phyloP scores from a whole-genome alignment of 257 asterid species.

The Solanum clarkiae region DNA sequence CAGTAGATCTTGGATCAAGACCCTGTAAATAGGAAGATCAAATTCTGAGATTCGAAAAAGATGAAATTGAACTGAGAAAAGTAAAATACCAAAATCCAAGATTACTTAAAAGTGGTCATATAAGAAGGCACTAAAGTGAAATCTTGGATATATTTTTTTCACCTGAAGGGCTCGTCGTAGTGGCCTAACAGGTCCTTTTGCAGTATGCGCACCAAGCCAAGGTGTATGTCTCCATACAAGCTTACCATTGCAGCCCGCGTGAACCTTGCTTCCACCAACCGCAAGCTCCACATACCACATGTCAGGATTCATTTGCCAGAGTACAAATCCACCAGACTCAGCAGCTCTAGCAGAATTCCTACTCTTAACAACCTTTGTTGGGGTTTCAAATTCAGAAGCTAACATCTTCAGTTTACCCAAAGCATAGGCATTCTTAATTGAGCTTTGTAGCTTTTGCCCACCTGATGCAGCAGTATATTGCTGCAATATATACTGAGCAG shows the following conservation, averaged over 20 bases:
- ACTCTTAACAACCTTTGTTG: conserved; percentile 73
- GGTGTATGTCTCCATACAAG: conserved; percentile 96
- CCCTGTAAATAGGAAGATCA: conserved; percentile 38
- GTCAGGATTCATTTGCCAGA: conserved; percentile 92
- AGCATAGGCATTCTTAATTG: conserved; percentile 70
- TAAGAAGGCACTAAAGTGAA: background rate
- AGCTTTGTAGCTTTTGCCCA: conserved; percentile 57
- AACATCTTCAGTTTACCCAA: conserved; percentile 90
- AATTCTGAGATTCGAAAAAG: background rate
- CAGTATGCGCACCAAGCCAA: conserved; percentile 94
- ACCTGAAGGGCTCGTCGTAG: conserved; percentile 95
- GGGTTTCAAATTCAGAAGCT: conserved; percentile 84
- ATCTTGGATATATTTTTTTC: background rate
- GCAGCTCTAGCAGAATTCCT: conserved; percentile 57
- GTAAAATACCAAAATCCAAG: background rate
- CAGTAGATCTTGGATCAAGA: conserved; percentile 84
- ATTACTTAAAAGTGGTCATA: background rate
- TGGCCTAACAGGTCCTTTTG: conserved; percentile 86
- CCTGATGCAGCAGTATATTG: conserved; percentile 89
- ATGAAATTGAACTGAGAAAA: background rate
- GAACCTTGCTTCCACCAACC: conserved; percentile 90
- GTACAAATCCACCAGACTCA: conserved; percentile 77
- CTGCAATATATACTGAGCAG: conserved; percentile 84
- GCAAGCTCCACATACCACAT: conserved; percentile 97
- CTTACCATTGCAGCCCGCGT: conserved; percentile 93